Base-by-base conservation (phyloP, 164 flowering plant genomes). In the Warburgia ugandensis region DNA sequence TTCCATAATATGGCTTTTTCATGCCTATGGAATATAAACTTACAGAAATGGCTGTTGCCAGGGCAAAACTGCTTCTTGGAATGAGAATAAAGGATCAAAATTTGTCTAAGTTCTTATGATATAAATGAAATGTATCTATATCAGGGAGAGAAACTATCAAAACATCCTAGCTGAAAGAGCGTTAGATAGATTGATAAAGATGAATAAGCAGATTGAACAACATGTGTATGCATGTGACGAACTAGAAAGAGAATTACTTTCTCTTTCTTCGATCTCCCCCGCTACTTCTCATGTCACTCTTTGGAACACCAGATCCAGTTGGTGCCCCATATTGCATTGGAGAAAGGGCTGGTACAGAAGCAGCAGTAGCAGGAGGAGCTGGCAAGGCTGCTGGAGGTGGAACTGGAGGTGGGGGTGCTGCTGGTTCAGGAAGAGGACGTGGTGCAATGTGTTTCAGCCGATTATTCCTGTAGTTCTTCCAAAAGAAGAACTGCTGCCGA, bases 381-480 rank as follows among this genome's bases (percentile, higher is more conserved):
- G 61, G 43, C 19, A 73, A 59, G 25, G 71, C 25, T 8, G 55
- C 57, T 25, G 64, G 71, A 39, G 80, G 71, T 36, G 76, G 66
- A 35, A 63, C 64, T 23, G 81, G 16, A 30, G 74, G 42, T 23
- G 81, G 56, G 2, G 74, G 65, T 54, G 74, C 63, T 51, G 27
- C 54, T 29, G 80, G 72, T 46, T 86, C 94, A 54, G 94, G 94
- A 70, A 79, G 86, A 29, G 91, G 81, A 60, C 78, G 70, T 2
- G 96, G 97, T 53, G 83, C 54, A 40, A 94, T 86, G 66, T 89
- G 95, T 67, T 94, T 86, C 73, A 89, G 52, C 39, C 97, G 70
- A 55, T 94, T 94, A 74, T 81, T 86, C 59, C 96, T 74, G 52
- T 86, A 81, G 62, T 81, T 94, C 73, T 89, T 94, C 99, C 97